Evolutionary conservation across 129 eudicot genomes (phyloP), one percentile per base, ranked within the genome.

Genomic region (Solidago caesia): DNA sequence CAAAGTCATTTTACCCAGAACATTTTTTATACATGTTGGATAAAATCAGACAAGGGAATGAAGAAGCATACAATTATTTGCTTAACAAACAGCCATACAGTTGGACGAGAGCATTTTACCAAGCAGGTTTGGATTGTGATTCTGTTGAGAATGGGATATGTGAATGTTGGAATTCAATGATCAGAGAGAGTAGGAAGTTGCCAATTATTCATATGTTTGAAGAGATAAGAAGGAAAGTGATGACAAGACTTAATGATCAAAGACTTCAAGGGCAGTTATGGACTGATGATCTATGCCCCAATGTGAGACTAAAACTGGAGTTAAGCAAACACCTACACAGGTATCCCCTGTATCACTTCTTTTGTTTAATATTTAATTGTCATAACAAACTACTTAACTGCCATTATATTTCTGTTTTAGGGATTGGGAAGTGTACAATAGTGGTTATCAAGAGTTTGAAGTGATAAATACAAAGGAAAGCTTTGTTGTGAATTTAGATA

Each of bases 81-180:
- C 2, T 5, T 4, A 46, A 63, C 7, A 63, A 12, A 7, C 12
- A 8, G 4, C 68, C 68, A 63, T 13, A 13, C 14, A 63, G 8
- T 2, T 62, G 46, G 44, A 27, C 15, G 4, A 33, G 46, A 12
- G 46, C 67, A 29, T 62, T 27, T 4, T 62, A 16, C 21, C 4
- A 33, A 12, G 0, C 45, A 10, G 33, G 52, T 0, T 42, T 42
- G 3, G 70, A 42, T 14, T 65, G 53, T 44, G 70, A 65, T 65
- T 51, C 33, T 33, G 70, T 65, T 1, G 33, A 65, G 9, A 65
- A 43, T 44, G 33, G 52, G 11, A 43, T 64, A 12, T 39, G 4
- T 64, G 69, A 64, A 42, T 64, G 69, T 5, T 65, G 49, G 51
- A 65, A 65, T 12, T 65, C 29, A 15, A 65, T 63, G 68, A 63